A percentile compares a stretch with the other conserved stretches of the same genome.
Evolutionary conservation across 768 basidiomycete genomes (phyloP).

Genomic region (Ramaria sp.): DNA sequence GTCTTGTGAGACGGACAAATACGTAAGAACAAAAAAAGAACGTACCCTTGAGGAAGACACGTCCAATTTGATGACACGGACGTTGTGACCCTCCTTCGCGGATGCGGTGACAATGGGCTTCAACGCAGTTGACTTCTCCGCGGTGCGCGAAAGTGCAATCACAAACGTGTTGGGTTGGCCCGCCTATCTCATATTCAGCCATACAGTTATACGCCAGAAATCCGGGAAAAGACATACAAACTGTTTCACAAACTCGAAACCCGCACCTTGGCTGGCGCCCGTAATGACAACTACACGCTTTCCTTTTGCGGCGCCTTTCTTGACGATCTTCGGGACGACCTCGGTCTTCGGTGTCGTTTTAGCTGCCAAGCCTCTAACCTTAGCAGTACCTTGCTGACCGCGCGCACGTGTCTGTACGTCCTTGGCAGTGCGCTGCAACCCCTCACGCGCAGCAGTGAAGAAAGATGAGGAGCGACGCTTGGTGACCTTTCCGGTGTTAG

Average conservation of each 20-base stretch:
- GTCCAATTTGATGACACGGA: constrained; percentile 6
- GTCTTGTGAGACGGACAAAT: not conserved
- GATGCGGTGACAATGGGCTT: not conserved
- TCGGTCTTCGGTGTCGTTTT: not conserved
- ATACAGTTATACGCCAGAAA: not conserved
- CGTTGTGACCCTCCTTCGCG: constrained; percentile 1
- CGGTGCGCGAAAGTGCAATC: constrained; percentile 8
- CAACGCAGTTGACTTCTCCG: not conserved
- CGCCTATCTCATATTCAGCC: not conserved
- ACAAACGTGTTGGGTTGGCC: constrained; percentile 2
- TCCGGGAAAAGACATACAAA: constrained; percentile 1
- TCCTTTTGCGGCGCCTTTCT: constrained; percentile 8
- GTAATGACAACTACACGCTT: constrained; percentile 7
- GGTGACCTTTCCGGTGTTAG: not conserved
- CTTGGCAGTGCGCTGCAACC: not conserved
- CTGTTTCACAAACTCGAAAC: constrained; percentile 8
- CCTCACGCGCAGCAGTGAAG: not conserved
- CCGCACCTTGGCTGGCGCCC: constrained; percentile 5
- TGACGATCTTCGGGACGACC: not conserved
- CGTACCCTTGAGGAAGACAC: not conserved
- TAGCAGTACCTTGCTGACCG: not conserved
- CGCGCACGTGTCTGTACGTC: not conserved
- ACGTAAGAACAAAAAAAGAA: not conserved
- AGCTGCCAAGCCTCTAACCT: not conserved
- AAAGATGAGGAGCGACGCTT: not conserved